These are phyloP conservation scores for Zoysia japonica DNA, from an alignment of 176 grass and related monocot species.

Conservation along the genomic window DNA sequence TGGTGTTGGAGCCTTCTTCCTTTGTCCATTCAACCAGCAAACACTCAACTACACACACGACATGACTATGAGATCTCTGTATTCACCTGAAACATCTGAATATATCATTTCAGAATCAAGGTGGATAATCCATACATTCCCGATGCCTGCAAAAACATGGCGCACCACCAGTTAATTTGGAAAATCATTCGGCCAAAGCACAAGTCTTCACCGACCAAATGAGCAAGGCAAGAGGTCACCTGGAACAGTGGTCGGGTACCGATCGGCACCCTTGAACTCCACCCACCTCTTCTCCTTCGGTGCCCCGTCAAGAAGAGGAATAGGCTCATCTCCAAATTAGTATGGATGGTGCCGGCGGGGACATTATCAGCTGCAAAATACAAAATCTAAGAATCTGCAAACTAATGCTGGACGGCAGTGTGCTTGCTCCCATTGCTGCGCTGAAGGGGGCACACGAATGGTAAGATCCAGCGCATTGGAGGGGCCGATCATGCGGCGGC, in stretches of 20 bases:
- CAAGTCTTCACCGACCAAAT: slow-evolving; percentile 1
- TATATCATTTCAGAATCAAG: slow-evolving; percentile 25
- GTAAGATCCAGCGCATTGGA: too few relatives aligned
- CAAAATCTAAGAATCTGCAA: too few relatives aligned
- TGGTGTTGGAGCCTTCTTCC: slow-evolving; percentile 80
- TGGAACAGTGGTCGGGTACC: slow-evolving; percentile 79
- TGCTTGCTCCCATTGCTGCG: too few relatives aligned
- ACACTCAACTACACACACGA: slow-evolving; percentile 84
- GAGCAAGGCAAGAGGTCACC: slow-evolving; percentile 44
- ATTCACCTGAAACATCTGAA: background rate
- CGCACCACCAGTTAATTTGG: background rate
- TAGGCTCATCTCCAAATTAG: background rate
- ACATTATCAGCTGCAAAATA: too few relatives aligned
- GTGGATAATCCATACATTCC: slow-evolving; percentile 34
- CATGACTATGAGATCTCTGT: slow-evolving; percentile 15
- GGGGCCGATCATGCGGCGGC: slow-evolving; percentile 78
- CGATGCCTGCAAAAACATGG: slow-evolving; percentile 40
- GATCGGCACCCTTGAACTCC: slow-evolving; percentile 76
- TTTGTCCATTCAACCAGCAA: slow-evolving; percentile 99
- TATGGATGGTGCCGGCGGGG: too few relatives aligned
- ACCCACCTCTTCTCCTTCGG: slow-evolving; percentile 95
- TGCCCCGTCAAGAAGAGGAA: slow-evolving; percentile 13
- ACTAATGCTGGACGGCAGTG: too few relatives aligned
- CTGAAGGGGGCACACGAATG: too few relatives aligned
- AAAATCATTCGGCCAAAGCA: background rate